A percentile compares a stretch with the other conserved stretches of the same genome.
These are phyloP conservation scores for Triticum urartu DNA, from an alignment of 176 grass and related monocot species.

Conservation along the genomic window DNA sequence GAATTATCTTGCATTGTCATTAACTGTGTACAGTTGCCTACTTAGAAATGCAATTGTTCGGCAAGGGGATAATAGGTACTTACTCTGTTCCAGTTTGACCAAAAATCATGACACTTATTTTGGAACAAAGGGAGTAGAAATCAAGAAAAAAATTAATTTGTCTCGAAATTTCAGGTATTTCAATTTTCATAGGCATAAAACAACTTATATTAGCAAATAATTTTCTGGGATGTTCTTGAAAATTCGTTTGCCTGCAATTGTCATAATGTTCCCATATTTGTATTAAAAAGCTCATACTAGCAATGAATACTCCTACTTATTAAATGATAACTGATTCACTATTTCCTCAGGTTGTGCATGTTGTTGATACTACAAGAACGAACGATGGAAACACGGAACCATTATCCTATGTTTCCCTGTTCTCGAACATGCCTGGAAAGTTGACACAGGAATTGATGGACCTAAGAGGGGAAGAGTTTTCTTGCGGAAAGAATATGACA, in stretches of 20 bases:
- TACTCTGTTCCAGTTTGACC: no score
- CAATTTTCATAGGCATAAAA: no score
- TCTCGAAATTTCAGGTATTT: background rate
- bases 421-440: constrained; percentile 80
- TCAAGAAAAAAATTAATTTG: background rate
- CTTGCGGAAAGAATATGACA: constrained; percentile 64
- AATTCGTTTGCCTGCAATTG: no score
- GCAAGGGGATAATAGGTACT: background rate
- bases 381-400: constrained; percentile 50
- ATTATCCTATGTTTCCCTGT: constrained; percentile 84
- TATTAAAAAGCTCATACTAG: background rate
- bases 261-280: no score
- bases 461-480: constrained; percentile 76
- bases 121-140: background rate
- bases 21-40: background rate
- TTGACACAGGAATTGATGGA: constrained; percentile 63
- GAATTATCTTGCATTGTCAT: background rate
- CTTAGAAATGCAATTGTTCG: background rate
- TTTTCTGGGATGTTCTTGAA: no score
- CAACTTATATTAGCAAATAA: no score
- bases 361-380: constrained; percentile 70
- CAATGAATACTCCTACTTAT: background rate
- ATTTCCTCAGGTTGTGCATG: constrained; percentile 89
- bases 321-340: background rate
- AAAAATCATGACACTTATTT: no score